Conservation (phyloP, 2,329 filamentous ascomycete species). For the Polytolypa hystricis region DNA sequence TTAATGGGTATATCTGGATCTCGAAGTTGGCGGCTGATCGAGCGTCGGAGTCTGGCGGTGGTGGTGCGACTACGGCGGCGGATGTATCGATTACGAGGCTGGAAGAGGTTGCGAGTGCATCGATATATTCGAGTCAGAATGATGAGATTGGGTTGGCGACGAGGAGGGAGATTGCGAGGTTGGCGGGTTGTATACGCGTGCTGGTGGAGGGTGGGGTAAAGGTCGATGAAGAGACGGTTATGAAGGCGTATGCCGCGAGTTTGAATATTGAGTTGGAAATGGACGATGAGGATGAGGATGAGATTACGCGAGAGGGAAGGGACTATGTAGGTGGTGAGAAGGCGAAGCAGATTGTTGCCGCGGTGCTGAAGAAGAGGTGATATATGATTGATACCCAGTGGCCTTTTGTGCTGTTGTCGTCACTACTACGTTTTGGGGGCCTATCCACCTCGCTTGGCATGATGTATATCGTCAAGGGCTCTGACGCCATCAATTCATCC, state of each 20-base stretch:
- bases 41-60: constrained; percentile 27
- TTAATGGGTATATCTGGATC: constrained; percentile 97
- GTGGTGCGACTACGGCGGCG: constrained; percentile 33
- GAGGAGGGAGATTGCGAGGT: constrained; percentile 75
- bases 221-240: constrained; percentile 85
- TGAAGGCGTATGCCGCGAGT: constrained; percentile 68
- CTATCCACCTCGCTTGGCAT: too few species aligned
- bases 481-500: too few species aligned
- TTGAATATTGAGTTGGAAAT: constrained; percentile 51
- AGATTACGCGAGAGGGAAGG: constrained; percentile 22
- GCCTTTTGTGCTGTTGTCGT: too few species aligned
- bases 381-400: too few species aligned
- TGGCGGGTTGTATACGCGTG: constrained; percentile 70
- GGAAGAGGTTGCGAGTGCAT: constrained; percentile 74
- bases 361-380: constrained; percentile 8
- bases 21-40: constrained; percentile 64
- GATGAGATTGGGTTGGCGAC: constrained; percentile 67
- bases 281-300: constrained; percentile 26
- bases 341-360: constrained; percentile 25
- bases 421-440: too few species aligned
- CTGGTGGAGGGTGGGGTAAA: constrained; percentile 70
- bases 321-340: constrained; percentile 34
- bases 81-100: constrained; percentile 64
- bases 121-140: constrained; percentile 92
- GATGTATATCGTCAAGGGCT: too few species aligned